Evolutionary conservation across 331 rosid genomes (phyloP), one percentile per base, ranked within the genome.

Genomic region (Cucumis variabilis): DNA sequence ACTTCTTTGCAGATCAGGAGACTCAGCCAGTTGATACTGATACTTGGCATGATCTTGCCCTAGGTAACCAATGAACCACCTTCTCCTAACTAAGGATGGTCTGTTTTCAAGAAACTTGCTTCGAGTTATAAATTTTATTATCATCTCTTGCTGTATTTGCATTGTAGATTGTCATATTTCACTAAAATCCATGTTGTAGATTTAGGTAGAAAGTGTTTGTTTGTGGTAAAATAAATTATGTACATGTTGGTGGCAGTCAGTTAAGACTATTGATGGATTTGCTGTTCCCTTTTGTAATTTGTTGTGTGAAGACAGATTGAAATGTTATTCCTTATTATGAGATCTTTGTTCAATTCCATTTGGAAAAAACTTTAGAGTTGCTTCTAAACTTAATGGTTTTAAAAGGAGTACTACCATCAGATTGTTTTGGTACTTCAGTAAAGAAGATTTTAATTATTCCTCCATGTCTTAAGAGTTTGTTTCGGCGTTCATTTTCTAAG

Each of bases 11-110:
- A 82, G 86, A 82, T 82, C 86, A 82, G 55, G 86, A 82, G 58
- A 16, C 74, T 82, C 86, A 82, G 44, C 86, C 53, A 62, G 72
- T 62, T 82, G 86, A 58, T 65, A 72, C 69, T 30, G 86, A 82
- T 37, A 41, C 71, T 7, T 82, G 86, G 86, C 86, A 82, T 82
- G 86, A 82, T 82, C 86, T 82, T 82, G 86, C 86, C 21, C 23
- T 82, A 21, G 86, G 58, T 37, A 58, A 33, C 73, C 86, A 58
- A 82, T 82, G 86, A 82, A 58, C 58, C 86, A 28, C 58, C 86
- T 62, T 28, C 66, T 46, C 66, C 37, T 78, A 27, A 24, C 19
- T 25, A 25, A 50, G 41, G 23, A 13, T 50, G 7, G 65, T 50
- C 33, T 25, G 65, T 77, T 77, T n/a, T 11, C 83, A 50, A 77